Conservation (phyloP, 345 rosid species). For the Lenwebbia sp. region DNA sequence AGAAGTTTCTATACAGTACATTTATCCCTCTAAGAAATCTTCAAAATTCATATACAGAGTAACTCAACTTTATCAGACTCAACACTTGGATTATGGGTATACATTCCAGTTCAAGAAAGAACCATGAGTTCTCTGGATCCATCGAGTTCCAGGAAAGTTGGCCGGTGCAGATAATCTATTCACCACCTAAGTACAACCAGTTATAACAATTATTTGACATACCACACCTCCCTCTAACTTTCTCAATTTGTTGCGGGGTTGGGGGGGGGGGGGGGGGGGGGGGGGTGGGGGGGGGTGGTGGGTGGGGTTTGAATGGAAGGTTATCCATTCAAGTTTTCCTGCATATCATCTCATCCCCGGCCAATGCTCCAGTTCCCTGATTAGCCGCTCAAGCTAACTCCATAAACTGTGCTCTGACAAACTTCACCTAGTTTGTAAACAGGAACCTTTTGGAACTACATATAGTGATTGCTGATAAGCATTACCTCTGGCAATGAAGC, state of each 20-base stretch:
- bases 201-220: not conserved
- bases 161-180: not conserved
- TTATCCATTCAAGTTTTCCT: not conserved
- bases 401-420: not conserved
- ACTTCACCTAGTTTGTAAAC: not conserved
- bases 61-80: not conserved
- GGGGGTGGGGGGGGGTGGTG: too few relatives aligned
- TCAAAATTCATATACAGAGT: not conserved
- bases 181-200: not conserved
- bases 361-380: not conserved
- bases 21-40: not conserved
- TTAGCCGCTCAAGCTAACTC: not conserved
- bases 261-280: not conserved
- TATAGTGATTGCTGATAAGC: not conserved
- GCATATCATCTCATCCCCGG: not conserved
- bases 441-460: not conserved
- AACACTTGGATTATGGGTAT: not conserved
- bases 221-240: not conserved
- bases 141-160: not conserved
- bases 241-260: not conserved
- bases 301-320: not conserved
- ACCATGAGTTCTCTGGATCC: not conserved
- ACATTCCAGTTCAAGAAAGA: not conserved
- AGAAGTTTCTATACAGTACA: not conserved
- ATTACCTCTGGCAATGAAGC: not conserved